These are phyloP conservation scores for Hericium coralloides DNA, from an alignment of 768 basidiomycete species.

Conservation along the genomic window DNA sequence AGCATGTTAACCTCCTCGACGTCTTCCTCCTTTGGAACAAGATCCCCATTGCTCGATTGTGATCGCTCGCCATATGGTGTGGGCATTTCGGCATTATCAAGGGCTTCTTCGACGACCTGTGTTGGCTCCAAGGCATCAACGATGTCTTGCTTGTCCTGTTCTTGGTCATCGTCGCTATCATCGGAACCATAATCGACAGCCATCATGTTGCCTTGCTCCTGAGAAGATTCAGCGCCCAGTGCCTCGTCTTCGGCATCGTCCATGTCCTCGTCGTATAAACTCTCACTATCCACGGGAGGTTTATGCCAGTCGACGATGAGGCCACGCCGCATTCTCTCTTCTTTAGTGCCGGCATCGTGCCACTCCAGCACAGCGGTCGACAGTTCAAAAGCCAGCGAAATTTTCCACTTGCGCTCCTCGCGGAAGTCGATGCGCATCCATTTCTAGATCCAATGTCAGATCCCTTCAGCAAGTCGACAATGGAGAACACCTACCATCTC, in stretches of 20 bases:
- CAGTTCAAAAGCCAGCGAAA: constrained; percentile 73
- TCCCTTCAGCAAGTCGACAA: not conserved
- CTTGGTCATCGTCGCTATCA: constrained; percentile 52
- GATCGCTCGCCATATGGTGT: constrained; percentile 23
- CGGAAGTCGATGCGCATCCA: constrained; percentile 97
- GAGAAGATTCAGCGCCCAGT: constrained; percentile 4
- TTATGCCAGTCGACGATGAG: constrained; percentile 57
- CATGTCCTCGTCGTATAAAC: constrained; percentile 19
- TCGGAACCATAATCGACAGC: constrained; percentile 21
- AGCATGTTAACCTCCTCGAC: constrained; percentile 45
- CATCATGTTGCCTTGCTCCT: constrained; percentile 4
- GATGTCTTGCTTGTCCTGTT: constrained; percentile 43
- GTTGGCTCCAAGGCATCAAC: constrained; percentile 54
- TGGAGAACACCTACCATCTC: constrained; percentile 65
- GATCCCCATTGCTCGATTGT: constrained; percentile 25
- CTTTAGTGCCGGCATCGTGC: constrained; percentile 63
- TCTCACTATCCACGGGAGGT: constrained; percentile 22
- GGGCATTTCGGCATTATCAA: constrained; percentile 34
- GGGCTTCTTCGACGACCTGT: constrained; percentile 46
- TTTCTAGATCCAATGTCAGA: constrained; percentile 41
- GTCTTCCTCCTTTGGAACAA: constrained; percentile 44
- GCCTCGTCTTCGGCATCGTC: constrained; percentile 20
- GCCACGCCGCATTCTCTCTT: constrained; percentile 56
- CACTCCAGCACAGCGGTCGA: constrained; percentile 81
- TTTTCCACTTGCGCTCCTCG: constrained; percentile 91